A percentile compares a stretch with the other conserved stretches of the same genome.
phyloP scores from a whole-genome alignment of 192 early-diverging fungal species.

The Rhizophagus prolifer region DNA sequence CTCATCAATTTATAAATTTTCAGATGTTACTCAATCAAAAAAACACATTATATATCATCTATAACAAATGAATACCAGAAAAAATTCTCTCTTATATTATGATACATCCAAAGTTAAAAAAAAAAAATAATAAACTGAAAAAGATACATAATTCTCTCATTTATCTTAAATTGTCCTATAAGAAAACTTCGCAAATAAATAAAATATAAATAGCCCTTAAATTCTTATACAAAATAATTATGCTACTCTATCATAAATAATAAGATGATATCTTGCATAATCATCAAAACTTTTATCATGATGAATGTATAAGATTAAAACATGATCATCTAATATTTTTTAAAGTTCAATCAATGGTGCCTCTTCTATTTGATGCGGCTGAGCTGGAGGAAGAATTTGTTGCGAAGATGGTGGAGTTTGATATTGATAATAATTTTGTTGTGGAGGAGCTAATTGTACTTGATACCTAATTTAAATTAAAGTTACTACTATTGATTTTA shows the following conservation, averaged over 20 bases:
- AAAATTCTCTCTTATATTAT: background rate
- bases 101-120: background rate
- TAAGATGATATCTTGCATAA: too few species aligned
- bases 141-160: background rate
- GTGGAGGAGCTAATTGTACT: background rate
- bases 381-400: background rate
- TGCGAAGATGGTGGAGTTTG: slow-evolving; percentile 6
- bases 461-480: background rate
- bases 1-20: too few species aligned
- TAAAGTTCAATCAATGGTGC: slow-evolving; percentile 28
- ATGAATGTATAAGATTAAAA: too few species aligned
- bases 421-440: slow-evolving; percentile 17
- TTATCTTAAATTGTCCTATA: background rate
- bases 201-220: background rate
- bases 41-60: background rate
- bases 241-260: background rate
- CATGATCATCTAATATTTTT: background rate
- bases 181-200: background rate
- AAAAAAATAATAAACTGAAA: background rate
- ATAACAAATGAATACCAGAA: background rate
- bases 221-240: background rate
- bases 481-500: background rate
- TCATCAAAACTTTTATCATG: too few species aligned
- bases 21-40: too few species aligned
- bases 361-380: slow-evolving; percentile 19